These are phyloP conservation scores for Aspergillus neotritici DNA, from an alignment of 2,329 filamentous ascomycete species.

Conservation along the genomic window DNA sequence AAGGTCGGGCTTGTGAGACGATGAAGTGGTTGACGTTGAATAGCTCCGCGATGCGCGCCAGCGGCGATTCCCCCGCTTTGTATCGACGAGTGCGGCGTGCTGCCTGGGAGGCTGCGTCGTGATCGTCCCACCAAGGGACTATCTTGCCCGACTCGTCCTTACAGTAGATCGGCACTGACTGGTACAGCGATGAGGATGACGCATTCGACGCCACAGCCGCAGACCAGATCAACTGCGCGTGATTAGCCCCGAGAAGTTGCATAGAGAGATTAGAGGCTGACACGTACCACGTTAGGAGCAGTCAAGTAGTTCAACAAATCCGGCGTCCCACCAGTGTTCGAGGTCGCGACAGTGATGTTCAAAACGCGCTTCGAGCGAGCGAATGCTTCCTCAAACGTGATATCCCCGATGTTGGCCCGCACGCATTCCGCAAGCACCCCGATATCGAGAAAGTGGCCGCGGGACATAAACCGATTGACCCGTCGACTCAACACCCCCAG, in stretches of 20 bases:
- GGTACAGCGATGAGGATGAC: slow-evolving; percentile 57
- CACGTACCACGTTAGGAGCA: slow-evolving; percentile 79
- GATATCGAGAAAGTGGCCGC: slow-evolving; percentile 80
- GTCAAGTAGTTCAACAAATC: slow-evolving; percentile 88
- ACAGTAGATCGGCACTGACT: slow-evolving; percentile 64
- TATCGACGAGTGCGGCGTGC: slow-evolving; percentile 59
- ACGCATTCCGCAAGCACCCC: slow-evolving; percentile 78
- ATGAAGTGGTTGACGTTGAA: slow-evolving; percentile 97
- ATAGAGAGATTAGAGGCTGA: neutral
- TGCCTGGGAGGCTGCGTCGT: slow-evolving; percentile 60
- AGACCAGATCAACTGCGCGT: slow-evolving; percentile 55
- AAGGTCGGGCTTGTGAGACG: slow-evolving; percentile 84
- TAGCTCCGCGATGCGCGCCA: slow-evolving; percentile 69
- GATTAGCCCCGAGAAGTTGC: neutral
- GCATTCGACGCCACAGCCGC: slow-evolving; percentile 40
- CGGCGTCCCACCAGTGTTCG: slow-evolving; percentile 68
- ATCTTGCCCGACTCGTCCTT: slow-evolving; percentile 70
- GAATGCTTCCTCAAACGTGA: slow-evolving; percentile 92
- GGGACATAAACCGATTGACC: slow-evolving; percentile 61
- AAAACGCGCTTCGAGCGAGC: slow-evolving; percentile 76
- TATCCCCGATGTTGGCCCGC: slow-evolving; percentile 74
- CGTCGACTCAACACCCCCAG: slow-evolving; percentile 60
- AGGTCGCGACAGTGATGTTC: slow-evolving; percentile 84
- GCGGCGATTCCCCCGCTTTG: slow-evolving; percentile 60
- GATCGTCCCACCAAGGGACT: slow-evolving; percentile 62